These are phyloP conservation scores for Xylaria palmicola DNA, from an alignment of 495 filamentous ascomycete species.

Conservation along the genomic window DNA sequence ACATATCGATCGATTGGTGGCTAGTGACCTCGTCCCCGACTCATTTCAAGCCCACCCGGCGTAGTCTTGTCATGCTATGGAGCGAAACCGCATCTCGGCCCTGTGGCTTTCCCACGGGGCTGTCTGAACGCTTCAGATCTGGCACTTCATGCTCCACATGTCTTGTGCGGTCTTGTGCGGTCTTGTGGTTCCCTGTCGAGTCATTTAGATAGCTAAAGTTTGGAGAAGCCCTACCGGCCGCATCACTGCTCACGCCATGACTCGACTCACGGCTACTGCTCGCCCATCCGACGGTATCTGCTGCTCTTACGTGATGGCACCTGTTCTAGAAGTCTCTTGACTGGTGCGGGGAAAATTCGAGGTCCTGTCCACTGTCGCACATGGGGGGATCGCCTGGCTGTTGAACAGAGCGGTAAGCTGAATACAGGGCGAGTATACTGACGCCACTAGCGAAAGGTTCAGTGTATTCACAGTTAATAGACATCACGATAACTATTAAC, in stretches of 20 bases:
- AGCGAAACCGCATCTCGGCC: neutral
- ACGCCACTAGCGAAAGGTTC: no score
- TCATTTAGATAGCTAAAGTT: neutral
- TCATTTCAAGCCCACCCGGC: neutral
- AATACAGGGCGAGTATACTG: no score
- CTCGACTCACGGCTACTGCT: conserved; percentile 2
- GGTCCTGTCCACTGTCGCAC: no score
- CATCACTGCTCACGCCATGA: neutral
- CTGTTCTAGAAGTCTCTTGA: neutral
- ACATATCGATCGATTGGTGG: neutral
- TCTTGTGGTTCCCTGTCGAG: neutral
- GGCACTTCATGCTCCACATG: neutral
- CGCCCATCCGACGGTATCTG: neutral
- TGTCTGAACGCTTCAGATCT: neutral
- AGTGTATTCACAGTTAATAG: no score
- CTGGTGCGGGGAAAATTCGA: neutral
- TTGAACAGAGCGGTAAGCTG: no score
- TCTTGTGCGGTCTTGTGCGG: no score
- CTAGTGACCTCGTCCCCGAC: neutral
- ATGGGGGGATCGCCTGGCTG: no score
- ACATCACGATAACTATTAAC: no score
- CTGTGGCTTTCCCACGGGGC: neutral
- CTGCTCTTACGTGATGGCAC: neutral
- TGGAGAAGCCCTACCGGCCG: no score
- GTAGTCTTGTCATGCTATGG: no score